phyloP scores from a whole-genome alignment of 1,139 yeast species.

The Pichia sp. region DNA sequence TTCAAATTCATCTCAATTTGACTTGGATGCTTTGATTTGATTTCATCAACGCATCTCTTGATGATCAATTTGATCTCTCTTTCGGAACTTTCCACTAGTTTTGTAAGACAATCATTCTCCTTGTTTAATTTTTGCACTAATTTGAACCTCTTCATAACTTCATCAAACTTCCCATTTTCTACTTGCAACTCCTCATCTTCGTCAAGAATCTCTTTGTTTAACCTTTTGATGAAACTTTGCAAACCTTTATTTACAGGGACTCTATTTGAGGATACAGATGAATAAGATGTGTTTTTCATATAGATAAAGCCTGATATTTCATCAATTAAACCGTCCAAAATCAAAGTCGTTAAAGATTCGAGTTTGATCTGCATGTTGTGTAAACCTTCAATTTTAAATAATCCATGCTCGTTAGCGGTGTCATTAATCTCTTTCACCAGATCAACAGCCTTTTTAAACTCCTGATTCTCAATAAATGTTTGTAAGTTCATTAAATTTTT shows the following conservation, averaged over 20 bases:
- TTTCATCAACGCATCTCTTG: conserved; percentile 56
- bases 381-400: conserved; percentile 41
- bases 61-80: conserved; percentile 46
- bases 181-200: conserved; percentile 20
- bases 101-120: conserved; percentile 51
- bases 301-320: conserved; percentile 71
- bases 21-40: conserved; percentile 45
- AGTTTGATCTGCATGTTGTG: conserved; percentile 49
- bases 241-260: conserved; percentile 17
- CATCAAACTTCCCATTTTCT: conserved; percentile 16
- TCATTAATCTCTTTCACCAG: conserved; percentile 23
- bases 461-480: conserved; percentile 53
- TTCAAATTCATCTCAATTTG: conserved; percentile 19
- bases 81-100: conserved; percentile 40
- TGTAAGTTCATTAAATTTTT: conserved; percentile 59
- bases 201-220: conserved; percentile 11
- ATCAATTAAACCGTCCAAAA: conserved; percentile 68
- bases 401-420: conserved; percentile 48
- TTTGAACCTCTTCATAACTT: conserved; percentile 12
- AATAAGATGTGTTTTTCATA: conserved; percentile 32
- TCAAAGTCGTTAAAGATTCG: conserved; percentile 51
- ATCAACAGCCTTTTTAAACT: conserved; percentile 61
- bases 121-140: conserved; percentile 38
- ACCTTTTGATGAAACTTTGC: conserved; percentile 15
- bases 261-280: conserved; percentile 5